Base-by-base conservation (phyloP, 306 rosid species). In the Fragaria ananassa region DNA sequence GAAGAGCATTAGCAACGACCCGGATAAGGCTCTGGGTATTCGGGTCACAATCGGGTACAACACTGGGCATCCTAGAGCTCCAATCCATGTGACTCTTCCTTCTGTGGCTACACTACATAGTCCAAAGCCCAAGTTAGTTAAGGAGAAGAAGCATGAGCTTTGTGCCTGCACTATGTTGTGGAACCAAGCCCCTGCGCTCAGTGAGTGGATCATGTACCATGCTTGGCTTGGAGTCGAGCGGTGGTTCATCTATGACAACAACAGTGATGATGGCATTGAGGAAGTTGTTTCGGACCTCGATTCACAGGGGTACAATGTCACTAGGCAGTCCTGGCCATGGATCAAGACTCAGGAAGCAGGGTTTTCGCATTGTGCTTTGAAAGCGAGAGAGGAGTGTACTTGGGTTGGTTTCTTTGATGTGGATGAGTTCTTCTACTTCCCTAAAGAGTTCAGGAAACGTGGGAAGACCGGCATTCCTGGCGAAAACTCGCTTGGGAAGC, bases 391-490 rank as follows among this genome's bases (percentile, higher is more conserved):
- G 27, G 96, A 96, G 45, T 96, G 99, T 64, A 87, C 89, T 5
- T 96, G 99, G 99, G 93, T 96, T 4, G 97, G 97, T 6, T 96
- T 91, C 86, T 96, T 92, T 76, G 99, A 96, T 69, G 97, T 91
- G 31, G 99, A 96, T 6, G 99, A 96, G 85, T 96, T 91, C 79
- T 96, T 91, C 84, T 89, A 87, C 85, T 86, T 96, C 77, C 95
- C 92, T 8, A 19, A 58, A 1, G 83, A 76, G n/a, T 86, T 83
- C 70, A 91, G 71, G 50, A 86, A 61, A 66, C 78, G 15, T 2
- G 8, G 54, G 23, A 74, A 72, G 29, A 1, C 11, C 6, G 34
- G 69, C 54, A 39, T 62, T 76, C 89, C 93, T 0, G 97, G 97
- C 39, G 89, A 81, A 78, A 91, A 91, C 39, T 77, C 75, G 4